Evolutionary conservation across 2,329 filamentous ascomycete species (phyloP), one percentile per base, ranked within the genome.

Genomic region (Proliferodiscus dingleyae): DNA sequence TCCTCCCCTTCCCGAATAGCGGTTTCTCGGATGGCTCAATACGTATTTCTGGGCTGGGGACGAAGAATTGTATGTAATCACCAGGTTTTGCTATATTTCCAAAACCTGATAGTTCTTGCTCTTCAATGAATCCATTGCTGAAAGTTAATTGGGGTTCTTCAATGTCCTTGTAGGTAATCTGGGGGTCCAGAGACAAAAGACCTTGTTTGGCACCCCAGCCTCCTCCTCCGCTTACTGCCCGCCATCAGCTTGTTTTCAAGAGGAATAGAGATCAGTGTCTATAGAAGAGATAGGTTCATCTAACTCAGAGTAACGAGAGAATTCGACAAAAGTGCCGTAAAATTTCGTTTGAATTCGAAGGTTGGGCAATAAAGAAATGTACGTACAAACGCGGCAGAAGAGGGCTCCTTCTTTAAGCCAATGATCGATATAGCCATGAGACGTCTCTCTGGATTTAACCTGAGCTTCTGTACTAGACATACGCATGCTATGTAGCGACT

Each of bases 151-250:
- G 68, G 16, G 77, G 72, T 26, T 79, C 68, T 30, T 74, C 71
- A 6, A 70, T 61, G 15, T 68, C 56, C n/a, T 66, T 68, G 55
- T 78, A 77, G 16, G 64, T 71, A 13, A 70, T 74, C 53, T 87
- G 76, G 3, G 88, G 86, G 59, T 93, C 87, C 3, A 94, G 72
- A 5, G 87, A 88, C 3, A 94, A 68, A 0, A 94, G 69, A 0
- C 88, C 88, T 57, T 85, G 81, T 63, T 91, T 93, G 45, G 77
- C 71, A 13, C 88, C 88, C 88, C 88, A 94, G 16, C 88, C 88
- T 33, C 88, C 88, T 37, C 88, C 88, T 4, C 88, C 88, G 58
- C 86, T 89, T 52, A 90, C 78, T 74, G 71, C 43, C 52, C 46
- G 57, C 4, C n/a, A 29, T 58, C 38, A 53, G 53, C 7, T n/a